A percentile compares a stretch with the other conserved stretches of the same genome.
Conservation (phyloP, 2,329 filamentous ascomycete species). For the Trichoderma asperellum region DNA sequence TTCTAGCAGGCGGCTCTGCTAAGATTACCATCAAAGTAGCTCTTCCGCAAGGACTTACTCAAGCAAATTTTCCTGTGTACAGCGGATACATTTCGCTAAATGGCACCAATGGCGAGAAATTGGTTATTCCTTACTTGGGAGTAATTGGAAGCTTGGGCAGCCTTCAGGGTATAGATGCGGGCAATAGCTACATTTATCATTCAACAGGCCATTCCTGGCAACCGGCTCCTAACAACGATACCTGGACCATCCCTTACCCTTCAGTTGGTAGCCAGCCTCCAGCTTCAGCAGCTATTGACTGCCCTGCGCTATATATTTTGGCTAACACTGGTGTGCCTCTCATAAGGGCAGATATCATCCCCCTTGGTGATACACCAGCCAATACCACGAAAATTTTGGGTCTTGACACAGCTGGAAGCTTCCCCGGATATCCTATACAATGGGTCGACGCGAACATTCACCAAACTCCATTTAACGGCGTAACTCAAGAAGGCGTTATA, state of each 20-base stretch:
- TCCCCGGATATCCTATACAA: not conserved
- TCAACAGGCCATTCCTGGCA: not conserved
- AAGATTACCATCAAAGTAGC: constrained; percentile 51
- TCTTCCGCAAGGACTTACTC: constrained; percentile 42
- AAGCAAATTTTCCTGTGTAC: constrained; percentile 46
- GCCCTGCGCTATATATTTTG: not conserved
- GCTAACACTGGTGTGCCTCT: not conserved
- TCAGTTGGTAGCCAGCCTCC: constrained; percentile 6
- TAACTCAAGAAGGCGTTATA: constrained; percentile 5
- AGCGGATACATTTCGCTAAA: constrained; percentile 49
- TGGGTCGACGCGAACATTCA: not conserved
- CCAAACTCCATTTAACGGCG: not conserved
- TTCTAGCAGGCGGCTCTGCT: constrained; percentile 48
- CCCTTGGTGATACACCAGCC: constrained; percentile 3
- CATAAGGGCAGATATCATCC: constrained; percentile 9
- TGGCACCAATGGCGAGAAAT: constrained; percentile 43
- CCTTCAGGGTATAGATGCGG: not conserved
- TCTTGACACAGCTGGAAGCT: constrained; percentile 6
- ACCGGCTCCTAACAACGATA: constrained; percentile 3
- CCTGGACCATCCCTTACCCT: constrained; percentile 16
- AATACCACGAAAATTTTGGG: constrained; percentile 8
- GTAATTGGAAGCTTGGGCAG: constrained; percentile 35
- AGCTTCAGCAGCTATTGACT: not conserved
- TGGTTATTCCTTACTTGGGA: constrained; percentile 49
- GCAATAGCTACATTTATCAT: constrained; percentile 11